These are phyloP conservation scores for Ascochyta fabae DNA, from an alignment of 2,329 filamentous ascomycete genomes.

Conservation along the genomic window DNA sequence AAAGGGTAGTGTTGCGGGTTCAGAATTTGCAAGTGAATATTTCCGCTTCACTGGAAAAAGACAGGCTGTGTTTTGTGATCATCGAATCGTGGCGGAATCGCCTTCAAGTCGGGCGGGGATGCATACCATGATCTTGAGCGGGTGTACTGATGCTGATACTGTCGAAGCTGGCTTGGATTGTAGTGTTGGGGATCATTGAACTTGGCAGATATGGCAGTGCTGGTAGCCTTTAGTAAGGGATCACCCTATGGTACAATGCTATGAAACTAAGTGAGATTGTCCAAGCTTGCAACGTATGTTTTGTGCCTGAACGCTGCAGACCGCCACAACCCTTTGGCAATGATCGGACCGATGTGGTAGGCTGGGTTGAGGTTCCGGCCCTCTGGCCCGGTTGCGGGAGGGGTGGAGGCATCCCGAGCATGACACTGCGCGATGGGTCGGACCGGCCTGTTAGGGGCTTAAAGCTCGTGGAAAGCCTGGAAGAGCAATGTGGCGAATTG, in stretches of 20 bases:
- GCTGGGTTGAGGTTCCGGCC: background rate
- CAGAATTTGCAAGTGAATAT: background rate
- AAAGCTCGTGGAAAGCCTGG: background rate
- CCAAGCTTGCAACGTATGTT: constrained; percentile 3
- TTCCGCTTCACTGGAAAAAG: too few relatives aligned
- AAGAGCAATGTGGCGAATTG: background rate
- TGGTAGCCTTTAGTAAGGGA: background rate
- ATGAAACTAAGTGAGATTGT: background rate
- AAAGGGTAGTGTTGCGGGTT: background rate
- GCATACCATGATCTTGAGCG: background rate
- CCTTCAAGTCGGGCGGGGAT: background rate
- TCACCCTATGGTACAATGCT: background rate
- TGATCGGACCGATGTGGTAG: background rate
- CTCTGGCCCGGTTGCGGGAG: background rate
- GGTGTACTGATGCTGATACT: background rate
- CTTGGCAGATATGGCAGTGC: background rate
- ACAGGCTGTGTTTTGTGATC: too few relatives aligned
- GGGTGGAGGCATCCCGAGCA: background rate
- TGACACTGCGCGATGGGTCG: background rate
- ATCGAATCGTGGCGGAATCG: background rate
- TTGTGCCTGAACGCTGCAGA: constrained; percentile 4
- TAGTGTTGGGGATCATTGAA: background rate
- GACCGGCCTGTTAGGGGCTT: background rate
- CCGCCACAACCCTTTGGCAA: background rate
- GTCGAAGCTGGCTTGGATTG: background rate